These are phyloP conservation scores for Boletus patriciae DNA, from an alignment of 768 basidiomycete species.

Conservation along the genomic window DNA sequence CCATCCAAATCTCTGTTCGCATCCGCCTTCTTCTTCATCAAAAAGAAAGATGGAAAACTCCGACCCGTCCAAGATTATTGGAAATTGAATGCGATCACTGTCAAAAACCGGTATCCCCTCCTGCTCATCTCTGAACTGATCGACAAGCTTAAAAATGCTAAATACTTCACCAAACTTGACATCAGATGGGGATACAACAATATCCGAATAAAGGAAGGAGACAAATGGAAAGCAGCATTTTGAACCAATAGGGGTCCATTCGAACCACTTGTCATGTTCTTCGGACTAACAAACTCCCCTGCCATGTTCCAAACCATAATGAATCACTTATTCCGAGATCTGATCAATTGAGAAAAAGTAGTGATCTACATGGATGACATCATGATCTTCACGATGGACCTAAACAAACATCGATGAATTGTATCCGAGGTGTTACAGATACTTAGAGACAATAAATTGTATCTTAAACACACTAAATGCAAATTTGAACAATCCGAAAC, in stretches of 20 bases:
- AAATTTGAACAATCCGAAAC: not conserved
- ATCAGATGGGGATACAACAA: constrained; percentile 37
- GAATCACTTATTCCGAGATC: constrained; percentile 20
- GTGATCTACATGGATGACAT: constrained; percentile 45
- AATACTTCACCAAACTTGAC: constrained; percentile 32
- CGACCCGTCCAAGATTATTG: constrained; percentile 36
- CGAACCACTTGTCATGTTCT: constrained; percentile 5
- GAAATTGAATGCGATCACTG: constrained; percentile 24
- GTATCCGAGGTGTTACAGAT: not conserved
- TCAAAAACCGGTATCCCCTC: constrained; percentile 30
- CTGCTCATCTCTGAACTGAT: constrained; percentile 26
- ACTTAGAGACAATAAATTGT: not conserved
- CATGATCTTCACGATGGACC: constrained; percentile 32
- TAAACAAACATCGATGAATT: constrained; percentile 28
- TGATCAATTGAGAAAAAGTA: constrained; percentile 12
- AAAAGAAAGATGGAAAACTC: constrained; percentile 38
- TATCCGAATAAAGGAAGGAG: constrained; percentile 25
- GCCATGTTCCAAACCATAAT: constrained; percentile 29
- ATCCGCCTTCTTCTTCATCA: constrained; percentile 30
- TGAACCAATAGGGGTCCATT: not conserved
- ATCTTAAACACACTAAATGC: not conserved
- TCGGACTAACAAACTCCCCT: not conserved
- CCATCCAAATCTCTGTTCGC: constrained; percentile 23
- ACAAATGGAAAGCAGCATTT: constrained; percentile 38
- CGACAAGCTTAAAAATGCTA: constrained; percentile 18